A percentile compares a stretch with the other conserved stretches of the same genome.
Evolutionary conservation across 495 filamentous ascomycete genomes (phyloP).

Genomic region (Hyaloscypha bicolor): DNA sequence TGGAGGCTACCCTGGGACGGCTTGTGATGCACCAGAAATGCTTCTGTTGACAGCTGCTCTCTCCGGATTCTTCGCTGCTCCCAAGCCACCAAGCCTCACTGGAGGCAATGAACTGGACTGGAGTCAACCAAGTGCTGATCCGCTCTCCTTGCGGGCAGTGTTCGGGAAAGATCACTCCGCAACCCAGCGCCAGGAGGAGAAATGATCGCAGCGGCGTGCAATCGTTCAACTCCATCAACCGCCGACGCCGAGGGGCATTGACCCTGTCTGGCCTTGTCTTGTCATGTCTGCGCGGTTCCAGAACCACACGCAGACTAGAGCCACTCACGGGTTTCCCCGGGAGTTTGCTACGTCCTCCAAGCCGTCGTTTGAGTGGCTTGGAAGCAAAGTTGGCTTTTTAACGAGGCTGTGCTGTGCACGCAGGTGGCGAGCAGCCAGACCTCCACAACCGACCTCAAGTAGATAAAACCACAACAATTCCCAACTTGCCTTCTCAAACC

Average conservation of each 20-base stretch:
- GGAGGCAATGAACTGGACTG: too few species aligned
- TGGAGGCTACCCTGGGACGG: too few species aligned
- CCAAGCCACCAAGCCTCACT: too few species aligned
- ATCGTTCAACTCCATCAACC: not conserved
- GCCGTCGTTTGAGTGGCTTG: not conserved
- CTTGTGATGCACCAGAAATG: too few species aligned
- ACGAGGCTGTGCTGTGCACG: too few species aligned
- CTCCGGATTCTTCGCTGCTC: too few species aligned
- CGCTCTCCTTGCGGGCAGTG: not conserved
- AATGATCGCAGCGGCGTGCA: not conserved
- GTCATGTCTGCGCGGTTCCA: too few species aligned
- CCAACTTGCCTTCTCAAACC: too few species aligned
- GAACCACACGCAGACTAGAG: not conserved
- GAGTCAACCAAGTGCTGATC: not conserved
- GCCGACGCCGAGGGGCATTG: not conserved
- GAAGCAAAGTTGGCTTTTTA: not conserved
- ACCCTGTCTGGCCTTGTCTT: not conserved
- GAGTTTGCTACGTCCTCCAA: not conserved
- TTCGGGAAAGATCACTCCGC: not conserved
- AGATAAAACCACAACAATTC: too few species aligned
- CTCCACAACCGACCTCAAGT: too few species aligned
- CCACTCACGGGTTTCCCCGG: not conserved
- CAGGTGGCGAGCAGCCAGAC: too few species aligned
- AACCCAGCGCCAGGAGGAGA: not conserved
- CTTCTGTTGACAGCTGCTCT: too few species aligned